phyloP scores from a whole-genome alignment of 768 basidiomycete genomes.

The Botryobasidium botryosum region DNA sequence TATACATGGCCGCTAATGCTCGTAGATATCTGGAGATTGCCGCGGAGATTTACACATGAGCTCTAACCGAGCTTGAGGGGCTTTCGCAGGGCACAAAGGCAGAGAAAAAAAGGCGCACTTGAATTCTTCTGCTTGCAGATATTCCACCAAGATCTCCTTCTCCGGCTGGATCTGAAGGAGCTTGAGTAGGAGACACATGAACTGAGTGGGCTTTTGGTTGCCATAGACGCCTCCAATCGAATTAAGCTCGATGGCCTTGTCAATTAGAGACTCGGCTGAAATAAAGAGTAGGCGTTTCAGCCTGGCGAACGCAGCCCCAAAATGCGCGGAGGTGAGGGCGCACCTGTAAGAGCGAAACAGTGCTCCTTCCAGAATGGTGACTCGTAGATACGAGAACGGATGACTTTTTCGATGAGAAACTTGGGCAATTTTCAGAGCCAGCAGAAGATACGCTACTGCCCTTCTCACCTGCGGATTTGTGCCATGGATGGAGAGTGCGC shows the following conservation, averaged over 20 bases:
- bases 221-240: conserved; percentile 88
- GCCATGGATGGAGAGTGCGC: conserved; percentile 83
- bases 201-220: conserved; percentile 89
- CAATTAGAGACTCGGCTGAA: conserved; percentile 80
- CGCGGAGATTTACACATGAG: conserved; percentile 1
- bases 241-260: conserved; percentile 71
- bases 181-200: conserved; percentile 82
- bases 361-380: conserved; percentile 95
- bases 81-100: background rate
- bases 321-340: conserved; percentile 13
- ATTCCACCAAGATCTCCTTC: conserved; percentile 92
- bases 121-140: conserved; percentile 92
- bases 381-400: conserved; percentile 92
- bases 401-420: conserved; percentile 92
- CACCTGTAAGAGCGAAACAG: conserved; percentile 91
- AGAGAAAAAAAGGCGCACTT: conserved; percentile 43
- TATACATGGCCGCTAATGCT: conserved; percentile 82
- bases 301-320: background rate
- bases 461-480: conserved; percentile 79
- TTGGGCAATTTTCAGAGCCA: conserved; percentile 24
- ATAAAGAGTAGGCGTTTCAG: background rate
- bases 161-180: conserved; percentile 94
- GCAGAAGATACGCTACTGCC: conserved; percentile 1
- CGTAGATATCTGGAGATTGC: conserved; percentile 76
- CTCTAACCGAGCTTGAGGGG: background rate